Conservation (phyloP, 2,329 filamentous ascomycete species). For the Penicillium sp. region DNA sequence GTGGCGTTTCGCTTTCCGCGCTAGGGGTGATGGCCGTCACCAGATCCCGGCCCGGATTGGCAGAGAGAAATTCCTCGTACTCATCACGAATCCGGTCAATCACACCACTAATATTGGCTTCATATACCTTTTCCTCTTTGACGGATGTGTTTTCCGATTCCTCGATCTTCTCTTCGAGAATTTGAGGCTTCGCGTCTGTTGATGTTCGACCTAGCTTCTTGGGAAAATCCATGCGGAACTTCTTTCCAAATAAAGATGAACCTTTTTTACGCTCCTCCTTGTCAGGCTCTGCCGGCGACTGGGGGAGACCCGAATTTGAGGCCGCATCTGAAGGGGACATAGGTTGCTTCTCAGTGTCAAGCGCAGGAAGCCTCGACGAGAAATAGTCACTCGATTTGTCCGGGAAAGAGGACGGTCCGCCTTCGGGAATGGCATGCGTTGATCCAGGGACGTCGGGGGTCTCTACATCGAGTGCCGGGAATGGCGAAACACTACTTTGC, state of each 20-base stretch:
- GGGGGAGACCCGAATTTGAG: constrained; percentile 44
- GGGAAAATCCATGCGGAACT: constrained; percentile 71
- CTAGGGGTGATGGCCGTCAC: constrained; percentile 44
- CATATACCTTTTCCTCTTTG: constrained; percentile 46
- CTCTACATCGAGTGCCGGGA: constrained; percentile 29
- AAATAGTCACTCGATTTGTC: constrained; percentile 74
- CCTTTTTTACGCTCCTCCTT: constrained; percentile 60
- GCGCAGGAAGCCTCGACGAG: constrained; percentile 54
- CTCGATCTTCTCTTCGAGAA: constrained; percentile 69
- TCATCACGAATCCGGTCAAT: constrained; percentile 47
- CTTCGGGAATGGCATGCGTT: constrained; percentile 50
- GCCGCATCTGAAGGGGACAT: constrained; percentile 45
- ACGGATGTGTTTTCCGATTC: constrained; percentile 54
- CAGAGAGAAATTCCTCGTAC: constrained; percentile 45
- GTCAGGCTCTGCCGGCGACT: constrained; percentile 55
- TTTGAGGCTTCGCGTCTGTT: constrained; percentile 66
- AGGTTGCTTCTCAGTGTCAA: constrained; percentile 53
- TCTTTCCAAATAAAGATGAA: constrained; percentile 71
- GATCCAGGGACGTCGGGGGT: constrained; percentile 42
- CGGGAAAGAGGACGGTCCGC: constrained; percentile 52
- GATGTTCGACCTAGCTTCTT: constrained; percentile 76
- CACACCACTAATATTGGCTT: constrained; percentile 47
- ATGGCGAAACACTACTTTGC: constrained; percentile 30
- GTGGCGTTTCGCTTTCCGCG: constrained; percentile 45
- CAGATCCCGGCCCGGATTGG: constrained; percentile 39